phyloP scores from a whole-genome alignment of 2,329 filamentous ascomycete genomes.

The Colletotrichum higginsianum region DNA sequence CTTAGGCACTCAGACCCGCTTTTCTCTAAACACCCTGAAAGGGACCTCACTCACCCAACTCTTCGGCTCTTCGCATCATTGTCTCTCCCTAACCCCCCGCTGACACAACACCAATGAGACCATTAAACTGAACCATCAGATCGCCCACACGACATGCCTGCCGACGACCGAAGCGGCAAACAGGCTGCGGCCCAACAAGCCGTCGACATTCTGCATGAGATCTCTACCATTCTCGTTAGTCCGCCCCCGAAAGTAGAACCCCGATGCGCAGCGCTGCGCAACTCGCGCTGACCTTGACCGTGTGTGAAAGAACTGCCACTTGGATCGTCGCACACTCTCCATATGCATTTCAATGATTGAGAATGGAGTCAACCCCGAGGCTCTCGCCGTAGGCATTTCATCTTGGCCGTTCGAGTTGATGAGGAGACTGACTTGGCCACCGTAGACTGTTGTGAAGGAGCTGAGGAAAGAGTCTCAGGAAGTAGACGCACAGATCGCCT shows the following conservation, averaged over 20 bases:
- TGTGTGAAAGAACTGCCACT: slow-evolving; percentile 83
- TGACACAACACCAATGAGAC: slow-evolving; percentile 11
- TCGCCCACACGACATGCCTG: slow-evolving; percentile 21
- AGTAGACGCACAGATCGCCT: slow-evolving; percentile 58
- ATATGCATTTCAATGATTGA: slow-evolving; percentile 98
- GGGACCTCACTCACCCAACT: slow-evolving; percentile 6
- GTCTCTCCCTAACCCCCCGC: background rate
- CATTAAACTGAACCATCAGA: slow-evolving; percentile 6
- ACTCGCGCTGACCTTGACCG: slow-evolving; percentile 27
- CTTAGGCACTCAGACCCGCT: slow-evolving; percentile 5
- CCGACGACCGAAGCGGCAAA: slow-evolving; percentile 71
- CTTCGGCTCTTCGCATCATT: slow-evolving; percentile 9
- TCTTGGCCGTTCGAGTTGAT: background rate
- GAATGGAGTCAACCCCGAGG: slow-evolving; percentile 96
- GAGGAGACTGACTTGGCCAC: background rate
- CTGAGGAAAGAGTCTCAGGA: slow-evolving; percentile 70
- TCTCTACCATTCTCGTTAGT: slow-evolving; percentile 88
- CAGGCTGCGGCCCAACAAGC: slow-evolving; percentile 85
- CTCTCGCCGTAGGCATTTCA: slow-evolving; percentile 81
- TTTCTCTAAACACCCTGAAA: slow-evolving; percentile 14
- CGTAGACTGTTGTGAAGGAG: slow-evolving; percentile 72
- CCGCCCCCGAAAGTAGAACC: background rate
- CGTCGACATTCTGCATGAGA: slow-evolving; percentile 87
- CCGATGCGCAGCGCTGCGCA: background rate
- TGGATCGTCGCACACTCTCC: slow-evolving; percentile 91